Base-by-base conservation (phyloP, 139 green algal genomes). In the Chlorella ohadii region DNA sequence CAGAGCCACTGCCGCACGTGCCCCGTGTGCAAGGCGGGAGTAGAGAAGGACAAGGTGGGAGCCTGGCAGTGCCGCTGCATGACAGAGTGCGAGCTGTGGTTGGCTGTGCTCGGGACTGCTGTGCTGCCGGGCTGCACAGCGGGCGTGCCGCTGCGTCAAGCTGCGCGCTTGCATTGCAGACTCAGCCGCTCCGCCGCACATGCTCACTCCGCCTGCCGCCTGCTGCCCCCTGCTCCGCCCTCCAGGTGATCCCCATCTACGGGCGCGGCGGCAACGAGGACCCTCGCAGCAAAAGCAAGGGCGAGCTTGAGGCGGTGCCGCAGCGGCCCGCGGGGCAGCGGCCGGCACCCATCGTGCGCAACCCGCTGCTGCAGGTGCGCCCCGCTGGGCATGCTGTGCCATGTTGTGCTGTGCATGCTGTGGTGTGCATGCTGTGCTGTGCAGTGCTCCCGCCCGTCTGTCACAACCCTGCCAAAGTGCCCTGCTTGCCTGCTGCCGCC, bases 1-100 rank as follows among this genome's bases (percentile, higher is more conserved):
- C 91, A 95, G 68, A 90, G 61, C 47, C 87, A 90, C 56, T 91
- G 71, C 65, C 86, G 87, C 28, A 89, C 91, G 1, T 99, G 96
- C 85, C 96, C 96, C 22, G 95, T 98, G 2, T 99, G 96, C 91
- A 99, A 99, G 73, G 96, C 96, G 34, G 93, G 91, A 27, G 89
- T 99, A 19, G 92, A 96, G 2, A 82, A 94, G 33, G 91, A 95
- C 78, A 95, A 96, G 86, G 95, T 98, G 27, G 64, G 83, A 12
- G 16, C 5, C n/a, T 4, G 56, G 20, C n/a, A n/a, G n/a, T n/a
- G n/a, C n/a, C n/a, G n/a, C n/a, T n/a, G n/a, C n/a, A n/a, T n/a
- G n/a, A n/a, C n/a, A n/a, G n/a, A n/a, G n/a, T n/a, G 44, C 44
- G 44, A 16, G 44, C 9, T 9, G 44, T 51, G 44, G 7, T 51